Base-by-base conservation (phyloP, 1,284 basidiomycete species). In the Melanopsichium pennsylvanicum region DNA sequence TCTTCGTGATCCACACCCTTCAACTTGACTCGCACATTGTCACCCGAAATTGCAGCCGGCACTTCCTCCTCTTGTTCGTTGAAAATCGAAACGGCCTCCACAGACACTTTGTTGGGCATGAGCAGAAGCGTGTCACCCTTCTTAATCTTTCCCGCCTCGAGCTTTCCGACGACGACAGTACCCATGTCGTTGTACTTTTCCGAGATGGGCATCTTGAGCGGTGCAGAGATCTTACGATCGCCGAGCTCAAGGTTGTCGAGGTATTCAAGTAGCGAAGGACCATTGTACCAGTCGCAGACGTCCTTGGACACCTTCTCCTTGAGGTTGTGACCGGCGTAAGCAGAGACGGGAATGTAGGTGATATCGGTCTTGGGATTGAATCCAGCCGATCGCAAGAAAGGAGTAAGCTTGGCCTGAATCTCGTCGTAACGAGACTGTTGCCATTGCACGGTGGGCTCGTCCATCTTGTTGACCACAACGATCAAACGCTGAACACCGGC, bases 141-240 rank as follows among this genome's bases (percentile, higher is more conserved):
- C 50, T 70, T 69, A 51, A 81, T 69, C 59, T 70, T 74, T 23
- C 79, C 79, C 10, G 73, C 69, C 67, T 81, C 79, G 25, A 81
- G 66, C 70, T 80, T 80, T 38, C 79, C 79, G 13, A 81, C 79
- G 5, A 80, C 70, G 37, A 80, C 71, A 5, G 79, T 81, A 32
- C 79, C 79, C 78, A 81, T 81, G 52, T 80, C 79, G 48, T 70
- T 75, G 70, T 81, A 81, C 75, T 80, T 80, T 51, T 81, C 79
- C 34, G 66, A 72, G 44, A 81, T 74, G 41, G 79, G 79, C 75
- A 81, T 76, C 69, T 79, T 79, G 51, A 81, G 72, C 34, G 79
- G 78, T 18, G 68, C 73, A 25, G 31, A 43, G 61, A 80, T 75
- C 60, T 79, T 80, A 49, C 79, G 76, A 52, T 80, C 78, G 47